Evolutionary conservation across 2,329 filamentous ascomycete genomes (phyloP).

Genomic region (Coniella lustricola): DNA sequence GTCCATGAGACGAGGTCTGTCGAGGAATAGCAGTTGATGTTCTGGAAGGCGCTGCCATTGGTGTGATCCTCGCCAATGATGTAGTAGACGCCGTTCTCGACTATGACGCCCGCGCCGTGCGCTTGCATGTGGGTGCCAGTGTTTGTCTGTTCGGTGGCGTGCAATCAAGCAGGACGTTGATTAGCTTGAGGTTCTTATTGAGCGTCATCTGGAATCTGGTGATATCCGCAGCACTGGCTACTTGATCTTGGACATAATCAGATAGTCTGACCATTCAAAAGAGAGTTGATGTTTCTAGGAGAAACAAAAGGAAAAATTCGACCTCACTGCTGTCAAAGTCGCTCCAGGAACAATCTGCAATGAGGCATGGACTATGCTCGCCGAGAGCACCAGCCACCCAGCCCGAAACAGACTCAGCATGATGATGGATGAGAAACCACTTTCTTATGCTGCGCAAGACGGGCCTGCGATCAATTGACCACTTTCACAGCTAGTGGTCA

Average conservation of each 20-base stretch:
- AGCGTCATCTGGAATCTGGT: no score
- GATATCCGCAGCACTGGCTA: no score
- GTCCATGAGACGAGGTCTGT: constrained; percentile 56
- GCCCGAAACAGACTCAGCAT: constrained; percentile 14
- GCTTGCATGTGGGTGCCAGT: constrained; percentile 52
- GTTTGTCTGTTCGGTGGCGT: constrained; percentile 13
- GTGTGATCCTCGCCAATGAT: constrained; percentile 66
- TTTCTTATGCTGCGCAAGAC: no score
- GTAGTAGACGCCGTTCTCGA: constrained; percentile 54
- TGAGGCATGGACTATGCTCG: constrained; percentile 20
- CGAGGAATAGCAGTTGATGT: constrained; percentile 63
- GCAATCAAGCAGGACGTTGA: no score
- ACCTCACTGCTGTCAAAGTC: constrained; percentile 23
- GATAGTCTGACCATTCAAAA: no score
- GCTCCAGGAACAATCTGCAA: constrained; percentile 25
- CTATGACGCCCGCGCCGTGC: constrained; percentile 58
- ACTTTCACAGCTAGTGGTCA: no score
- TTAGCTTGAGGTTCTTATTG: no score
- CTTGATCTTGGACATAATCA: no score
- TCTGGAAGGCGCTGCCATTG: constrained; percentile 53
- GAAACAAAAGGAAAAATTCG: neutral
- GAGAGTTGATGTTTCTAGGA: no score
- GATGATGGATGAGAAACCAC: no score
- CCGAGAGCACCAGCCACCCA: constrained; percentile 20
- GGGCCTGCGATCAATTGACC: no score